Evolutionary conservation across 768 basidiomycete genomes (phyloP).

Genomic region (Psilocybe subaeruginosa): DNA sequence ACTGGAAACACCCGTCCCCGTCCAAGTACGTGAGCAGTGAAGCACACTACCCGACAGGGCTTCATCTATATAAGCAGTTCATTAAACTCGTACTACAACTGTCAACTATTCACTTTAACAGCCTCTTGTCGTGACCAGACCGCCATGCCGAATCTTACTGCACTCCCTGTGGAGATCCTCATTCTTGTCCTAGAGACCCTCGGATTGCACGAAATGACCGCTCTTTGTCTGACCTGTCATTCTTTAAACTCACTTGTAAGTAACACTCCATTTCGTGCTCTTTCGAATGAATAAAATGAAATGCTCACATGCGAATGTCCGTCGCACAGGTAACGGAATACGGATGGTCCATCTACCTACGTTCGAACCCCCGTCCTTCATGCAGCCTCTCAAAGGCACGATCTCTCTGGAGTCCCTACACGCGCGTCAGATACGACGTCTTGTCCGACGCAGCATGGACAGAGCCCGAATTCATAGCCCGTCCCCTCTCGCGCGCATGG

Average conservation of each 20-base stretch:
- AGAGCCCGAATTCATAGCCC: slow-evolving; percentile 53
- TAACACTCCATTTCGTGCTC: slow-evolving; percentile 9
- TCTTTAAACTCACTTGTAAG: slow-evolving; percentile 48
- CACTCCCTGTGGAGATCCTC: slow-evolving; percentile 59
- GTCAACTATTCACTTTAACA: background rate
- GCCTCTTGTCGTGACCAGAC: background rate
- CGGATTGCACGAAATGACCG: slow-evolving; percentile 42
- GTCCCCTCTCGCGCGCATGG: slow-evolving; percentile 68
- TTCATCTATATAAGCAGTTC: slow-evolving; percentile 8
- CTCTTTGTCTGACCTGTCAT: slow-evolving; percentile 43
- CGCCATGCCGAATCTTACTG: slow-evolving; percentile 29
- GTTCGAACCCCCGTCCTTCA: slow-evolving; percentile 55
- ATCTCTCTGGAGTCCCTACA: slow-evolving; percentile 44
- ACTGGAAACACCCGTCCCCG: slow-evolving; percentile 14
- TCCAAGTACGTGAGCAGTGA: slow-evolving; percentile 8
- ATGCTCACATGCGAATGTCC: background rate
- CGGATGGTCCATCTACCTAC: slow-evolving; percentile 61
- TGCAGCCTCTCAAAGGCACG: slow-evolving; percentile 49
- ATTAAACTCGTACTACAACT: background rate
- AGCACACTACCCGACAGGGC: background rate
- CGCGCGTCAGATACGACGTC: slow-evolving; percentile 52
- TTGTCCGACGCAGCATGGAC: slow-evolving; percentile 59
- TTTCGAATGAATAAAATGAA: background rate
- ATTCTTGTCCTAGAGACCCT: slow-evolving; percentile 54
- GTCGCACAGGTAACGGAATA: slow-evolving; percentile 54